These are phyloP conservation scores for Pseudohyphozyma bogoriensis DNA, from an alignment of 768 basidiomycete genomes.

Conservation along the genomic window DNA sequence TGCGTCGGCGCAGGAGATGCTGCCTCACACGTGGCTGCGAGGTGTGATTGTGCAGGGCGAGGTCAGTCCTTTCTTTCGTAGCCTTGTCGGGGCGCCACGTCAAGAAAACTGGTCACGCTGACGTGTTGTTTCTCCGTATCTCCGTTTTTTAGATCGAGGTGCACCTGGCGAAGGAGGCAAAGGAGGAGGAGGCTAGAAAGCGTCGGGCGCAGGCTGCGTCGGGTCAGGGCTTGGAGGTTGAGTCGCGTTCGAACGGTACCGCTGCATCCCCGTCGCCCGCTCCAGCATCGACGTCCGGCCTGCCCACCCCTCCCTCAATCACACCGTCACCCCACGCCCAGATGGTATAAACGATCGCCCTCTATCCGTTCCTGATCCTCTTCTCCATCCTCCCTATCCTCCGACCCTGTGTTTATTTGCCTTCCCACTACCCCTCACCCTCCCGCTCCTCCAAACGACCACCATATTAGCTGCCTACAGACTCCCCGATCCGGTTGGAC, in stretches of 20 bases:
- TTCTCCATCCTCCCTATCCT: constrained; percentile 21
- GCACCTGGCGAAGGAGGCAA: constrained; percentile 16
- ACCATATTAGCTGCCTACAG: not conserved
- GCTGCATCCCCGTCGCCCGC: not conserved
- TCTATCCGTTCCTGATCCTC: too few species aligned
- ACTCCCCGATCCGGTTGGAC: not conserved
- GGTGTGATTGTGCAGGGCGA: constrained; percentile 53
- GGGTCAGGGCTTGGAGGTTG: constrained; percentile 20
- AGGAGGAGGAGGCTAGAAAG: constrained; percentile 12
- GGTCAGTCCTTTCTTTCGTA: not conserved
- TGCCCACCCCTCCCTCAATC: not conserved
- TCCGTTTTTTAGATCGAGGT: constrained; percentile 28
- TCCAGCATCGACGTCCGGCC: not conserved
- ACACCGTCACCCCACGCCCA: not conserved
- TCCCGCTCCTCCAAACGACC: not conserved
- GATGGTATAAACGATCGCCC: too few species aligned
- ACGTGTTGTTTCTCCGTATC: too few species aligned
- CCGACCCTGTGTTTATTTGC: constrained; percentile 4
- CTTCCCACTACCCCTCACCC: not conserved
- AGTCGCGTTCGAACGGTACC: constrained; percentile 10
- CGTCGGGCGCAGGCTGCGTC: constrained; percentile 14
- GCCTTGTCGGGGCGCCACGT: too few species aligned
- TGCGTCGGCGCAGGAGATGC: constrained; percentile 75
- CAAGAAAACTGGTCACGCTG: too few species aligned
- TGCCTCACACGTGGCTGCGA: constrained; percentile 74